phyloP scores from a whole-genome alignment of 345 rosid genomes.

The Cardamine occulta region DNA sequence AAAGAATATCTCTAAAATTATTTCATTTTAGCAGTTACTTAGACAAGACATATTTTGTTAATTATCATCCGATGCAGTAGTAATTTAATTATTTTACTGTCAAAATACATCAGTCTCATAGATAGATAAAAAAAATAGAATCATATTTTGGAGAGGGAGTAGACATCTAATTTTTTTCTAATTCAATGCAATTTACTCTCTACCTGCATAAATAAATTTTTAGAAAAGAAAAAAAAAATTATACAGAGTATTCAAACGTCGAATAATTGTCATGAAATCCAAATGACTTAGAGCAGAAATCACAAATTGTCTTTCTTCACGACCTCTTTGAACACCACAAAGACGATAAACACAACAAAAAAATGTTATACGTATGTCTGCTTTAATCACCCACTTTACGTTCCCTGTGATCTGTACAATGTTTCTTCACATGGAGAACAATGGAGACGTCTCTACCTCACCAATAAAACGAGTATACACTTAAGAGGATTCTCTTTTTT shows the following conservation, averaged over 20 bases:
- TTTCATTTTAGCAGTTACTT: no score
- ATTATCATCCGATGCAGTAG: no score
- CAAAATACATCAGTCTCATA: no score
- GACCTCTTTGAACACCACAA: slow-evolving; percentile 20
- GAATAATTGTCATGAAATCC: background rate
- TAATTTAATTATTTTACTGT: no score
- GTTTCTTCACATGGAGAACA: slow-evolving; percentile 25
- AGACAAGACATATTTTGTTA: no score
- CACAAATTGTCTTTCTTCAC: background rate
- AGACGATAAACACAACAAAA: background rate
- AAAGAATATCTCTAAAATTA: no score
- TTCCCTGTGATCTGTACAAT: slow-evolving; percentile 31
- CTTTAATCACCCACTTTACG: slow-evolving; percentile 2
- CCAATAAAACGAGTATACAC: slow-evolving; percentile 13
- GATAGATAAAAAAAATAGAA: no score
- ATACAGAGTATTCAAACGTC: background rate
- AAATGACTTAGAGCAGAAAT: background rate
- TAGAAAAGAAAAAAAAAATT: no score
- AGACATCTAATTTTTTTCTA: no score
- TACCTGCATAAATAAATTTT: no score
- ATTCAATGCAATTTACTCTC: no score
- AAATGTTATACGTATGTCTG: slow-evolving; percentile 5
- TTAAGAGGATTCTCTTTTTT: background rate
- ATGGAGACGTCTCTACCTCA: slow-evolving; percentile 30
- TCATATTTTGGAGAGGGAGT: no score